Evolutionary conservation across 306 rosid species (phyloP), one percentile per base, ranked within the genome.

Genomic region (Cicer judaicum): DNA sequence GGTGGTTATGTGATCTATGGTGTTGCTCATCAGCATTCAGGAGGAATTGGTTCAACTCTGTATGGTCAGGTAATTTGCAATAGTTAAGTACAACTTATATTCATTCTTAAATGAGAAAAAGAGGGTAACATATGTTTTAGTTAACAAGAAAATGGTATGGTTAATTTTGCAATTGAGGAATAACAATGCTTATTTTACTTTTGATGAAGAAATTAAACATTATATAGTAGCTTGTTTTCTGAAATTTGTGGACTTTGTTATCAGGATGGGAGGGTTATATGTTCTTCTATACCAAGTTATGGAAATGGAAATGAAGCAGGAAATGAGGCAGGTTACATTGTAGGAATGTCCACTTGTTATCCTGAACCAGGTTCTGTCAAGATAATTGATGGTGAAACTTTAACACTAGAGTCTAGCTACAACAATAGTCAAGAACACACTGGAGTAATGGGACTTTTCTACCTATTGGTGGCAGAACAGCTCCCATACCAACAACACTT

Each of bases 341-440:
- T 92, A n/a, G 98, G 98, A 80, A 92, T 92, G 98, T 68, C 89
- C 1, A 86, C 90, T 44, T 92, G 98, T 72, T 92, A 86, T 78
- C 98, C 98, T 54, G 40, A 7, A 50, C 85, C 84, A 10, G 94
- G 98, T 52, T 82, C 91, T 42, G 48, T 92, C 13, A 82, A 86
- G 83, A 88, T 92, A 61, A 41, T 24, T 0, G 83, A 81, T 59
- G 90, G 90, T 13, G 98, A 92, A 84, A 82, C 70, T 1, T 64
- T 91, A 60, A 78, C 74, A 74, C 68, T 87, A 1, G 88, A 64
- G 63, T 88, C 96, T 0, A 79, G 75, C 7, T 93, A 93, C 65
- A 70, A 11, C 13, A 80, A 19, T 48, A 39, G 40, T n/a, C 67
- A 9, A 18, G 55, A 48, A 2, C 96, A 89, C 81, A 85, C 83